Evolutionary conservation across 2,329 filamentous ascomycete species (phyloP).

Genomic region (Pyrenochaeta sp.): DNA sequence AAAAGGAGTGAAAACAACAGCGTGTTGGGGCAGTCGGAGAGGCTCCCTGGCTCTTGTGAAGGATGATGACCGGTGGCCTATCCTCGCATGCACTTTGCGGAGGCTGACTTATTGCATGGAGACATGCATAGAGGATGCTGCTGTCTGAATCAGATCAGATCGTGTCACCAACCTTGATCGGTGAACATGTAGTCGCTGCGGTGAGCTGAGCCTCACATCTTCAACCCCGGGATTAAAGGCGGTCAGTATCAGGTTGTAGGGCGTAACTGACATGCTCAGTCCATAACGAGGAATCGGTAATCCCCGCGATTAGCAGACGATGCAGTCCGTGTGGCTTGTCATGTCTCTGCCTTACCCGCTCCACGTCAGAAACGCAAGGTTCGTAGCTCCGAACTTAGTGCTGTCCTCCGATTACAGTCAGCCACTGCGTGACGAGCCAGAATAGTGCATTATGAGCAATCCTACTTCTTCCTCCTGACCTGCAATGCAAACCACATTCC

Average conservation of each 20-base stretch:
- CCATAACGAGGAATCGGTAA: constrained; percentile 7
- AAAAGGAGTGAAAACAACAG: too few relatives aligned
- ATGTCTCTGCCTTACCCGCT: constrained; percentile 14
- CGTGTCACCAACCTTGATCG: constrained; percentile 25
- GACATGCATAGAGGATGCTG: constrained; percentile 6
- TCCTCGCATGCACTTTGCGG: constrained; percentile 1
- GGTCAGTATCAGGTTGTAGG: neutral
- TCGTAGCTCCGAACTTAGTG: constrained; percentile 17
- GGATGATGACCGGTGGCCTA: too few relatives aligned
- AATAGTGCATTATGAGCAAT: constrained; percentile 2
- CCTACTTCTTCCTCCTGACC: neutral
- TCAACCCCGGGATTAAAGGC: constrained; percentile 1
- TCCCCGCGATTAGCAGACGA: constrained; percentile 15
- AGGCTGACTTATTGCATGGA: constrained; percentile 10
- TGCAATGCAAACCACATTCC: neutral
- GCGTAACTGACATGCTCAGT: constrained; percentile 5
- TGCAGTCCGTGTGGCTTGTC: constrained; percentile 22
- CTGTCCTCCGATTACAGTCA: constrained; percentile 15
- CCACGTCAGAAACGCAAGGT: constrained; percentile 10
- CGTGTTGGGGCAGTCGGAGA: too few relatives aligned
- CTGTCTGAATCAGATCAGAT: constrained; percentile 21
- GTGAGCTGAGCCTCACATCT: constrained; percentile 14
- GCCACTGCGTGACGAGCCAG: constrained; percentile 4
- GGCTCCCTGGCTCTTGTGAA: too few relatives aligned
- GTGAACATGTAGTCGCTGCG: constrained; percentile 11